Evolutionary conservation across 192 early-diverging fungal genomes (phyloP), one percentile per base, ranked within the genome.

Genomic region (Funneliformis mosseae): DNA sequence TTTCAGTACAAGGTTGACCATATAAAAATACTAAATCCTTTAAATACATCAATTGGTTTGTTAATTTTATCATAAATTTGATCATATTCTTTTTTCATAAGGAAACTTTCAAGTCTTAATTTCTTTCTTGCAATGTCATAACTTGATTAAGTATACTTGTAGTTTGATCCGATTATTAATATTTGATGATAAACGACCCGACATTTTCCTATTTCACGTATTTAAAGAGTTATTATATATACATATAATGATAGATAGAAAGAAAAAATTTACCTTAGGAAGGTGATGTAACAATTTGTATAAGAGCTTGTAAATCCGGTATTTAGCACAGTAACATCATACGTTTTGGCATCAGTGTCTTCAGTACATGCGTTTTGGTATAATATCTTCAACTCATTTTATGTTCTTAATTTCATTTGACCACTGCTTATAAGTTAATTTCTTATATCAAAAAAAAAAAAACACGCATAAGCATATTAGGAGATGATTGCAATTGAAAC

Each of bases 81-180:
- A 27, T 87, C 89, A 88, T 96, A 97, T 86, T 99, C 96, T n/a
- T 18, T 91, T 88, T 81, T 99, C 98, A 72, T 97, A 96, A n/a
- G 98, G 98, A 33, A 99, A 87, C 12, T 90, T 2, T 95, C 93
- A 21, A 96, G 94, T 83, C 96, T 95, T 25, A 99, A 81, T n/a
- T 91, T 84, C 72, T 92, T 88, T 5, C 94, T 86, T 0, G 95
- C 95, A 14, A 81, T 80, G 71, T 92, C 91, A 80, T 90, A 95
- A 7, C 88, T 78, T 5, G 89, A 88, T 63, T 69, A 74, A 3
- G 83, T 5, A 60, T 80, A 21, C 50, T 42, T 1, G 81, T 60
- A 27, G 81, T 5, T 81, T 62, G 8, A 60, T 21, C 38, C 88
- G 80, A 33, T 5, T 55, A 55, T 55, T 18, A 6, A 55, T 55